These are phyloP conservation scores for Thielaviopsis euricoi DNA, from an alignment of 2,329 filamentous ascomycete species.

Conservation along the genomic window DNA sequence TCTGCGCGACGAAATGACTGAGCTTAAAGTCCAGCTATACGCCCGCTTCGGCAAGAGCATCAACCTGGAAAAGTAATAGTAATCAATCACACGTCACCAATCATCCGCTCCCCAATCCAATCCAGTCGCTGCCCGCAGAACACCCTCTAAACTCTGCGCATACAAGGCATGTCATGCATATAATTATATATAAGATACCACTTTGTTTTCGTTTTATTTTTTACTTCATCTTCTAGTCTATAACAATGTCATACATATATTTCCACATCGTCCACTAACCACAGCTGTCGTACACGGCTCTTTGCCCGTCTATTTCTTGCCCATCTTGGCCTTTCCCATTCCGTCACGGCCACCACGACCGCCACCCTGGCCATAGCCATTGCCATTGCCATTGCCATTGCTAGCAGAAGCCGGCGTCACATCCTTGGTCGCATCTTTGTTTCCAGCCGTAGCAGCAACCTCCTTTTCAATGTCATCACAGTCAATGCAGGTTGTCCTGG, in stretches of 20 bases:
- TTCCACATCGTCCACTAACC: not conserved
- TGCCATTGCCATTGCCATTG: not conserved
- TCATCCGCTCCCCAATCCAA: too few species aligned
- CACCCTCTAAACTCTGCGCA: not conserved
- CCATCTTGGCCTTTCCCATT: not conserved
- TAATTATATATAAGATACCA: not conserved
- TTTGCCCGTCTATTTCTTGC: not conserved
- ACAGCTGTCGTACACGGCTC: not conserved
- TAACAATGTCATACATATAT: not conserved
- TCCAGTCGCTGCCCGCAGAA: too few species aligned
- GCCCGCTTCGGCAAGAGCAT: constrained; percentile 92
- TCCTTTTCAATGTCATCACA: not conserved
- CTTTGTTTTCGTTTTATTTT: not conserved
- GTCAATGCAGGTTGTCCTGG: not conserved
- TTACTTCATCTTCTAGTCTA: not conserved
- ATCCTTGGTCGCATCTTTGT: not conserved
- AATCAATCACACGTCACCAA: not conserved
- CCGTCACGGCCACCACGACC: too few species aligned
- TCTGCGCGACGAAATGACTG: constrained; percentile 72
- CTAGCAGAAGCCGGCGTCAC: not conserved
- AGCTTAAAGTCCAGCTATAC: constrained; percentile 83
- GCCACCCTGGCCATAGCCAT: too few species aligned
- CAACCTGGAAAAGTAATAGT: constrained; percentile 52
- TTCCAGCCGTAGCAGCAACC: not conserved
- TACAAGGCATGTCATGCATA: not conserved